Base-by-base conservation (phyloP, 2,329 filamentous ascomycete genomes). In the Chaetomium sp. region DNA sequence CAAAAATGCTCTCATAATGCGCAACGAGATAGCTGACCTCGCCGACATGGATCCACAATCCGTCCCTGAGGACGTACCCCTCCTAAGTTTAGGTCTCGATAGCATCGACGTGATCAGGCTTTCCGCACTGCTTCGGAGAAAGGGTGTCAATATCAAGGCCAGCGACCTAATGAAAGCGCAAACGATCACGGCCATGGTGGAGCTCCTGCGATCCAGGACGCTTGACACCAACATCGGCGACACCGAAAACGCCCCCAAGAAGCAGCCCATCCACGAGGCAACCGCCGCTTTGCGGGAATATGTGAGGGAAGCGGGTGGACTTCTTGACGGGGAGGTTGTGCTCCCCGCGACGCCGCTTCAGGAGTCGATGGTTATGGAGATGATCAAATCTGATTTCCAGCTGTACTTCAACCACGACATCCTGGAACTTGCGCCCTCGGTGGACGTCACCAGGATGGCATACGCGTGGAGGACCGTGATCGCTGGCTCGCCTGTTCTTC, bases 91-190 rank as follows among this genome's bases (percentile, higher is more conserved):
- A 35, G 93, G 93, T 0, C 82, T 97, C 7, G 94, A 97, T 78
- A 97, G 93, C 72, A 96, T 97, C 64, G 93, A 97, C 75, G 85
- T 90, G 1, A 94, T 97, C 75, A 96, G 92, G 71, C 79, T 97
- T 0, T 90, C 91, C 0, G 88, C 92, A 0, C 84, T 87, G 60
- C 80, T 97, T 1, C 90, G 85, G 68, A 84, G 82, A 53, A 76
- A 77, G 4, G 84, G 83, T 0, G 78, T 95, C 23, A 73, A 78
- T 0, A 74, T 96, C 12, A 79, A 88, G 0, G 87, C 93, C n/a
- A 91, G 91, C 69, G 81, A 83, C n/a, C 88, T 97, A 25, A 90
- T 96, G 82, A 88, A 85, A 60, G 82, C 82, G 3, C 86, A 90
- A 59, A 92, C 85, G 0, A 88, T 97, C 42, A 74, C 81, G 0